Base-by-base conservation (phyloP, 2,329 filamentous ascomycete species). In the Arthrobotrys sphaeroides region DNA sequence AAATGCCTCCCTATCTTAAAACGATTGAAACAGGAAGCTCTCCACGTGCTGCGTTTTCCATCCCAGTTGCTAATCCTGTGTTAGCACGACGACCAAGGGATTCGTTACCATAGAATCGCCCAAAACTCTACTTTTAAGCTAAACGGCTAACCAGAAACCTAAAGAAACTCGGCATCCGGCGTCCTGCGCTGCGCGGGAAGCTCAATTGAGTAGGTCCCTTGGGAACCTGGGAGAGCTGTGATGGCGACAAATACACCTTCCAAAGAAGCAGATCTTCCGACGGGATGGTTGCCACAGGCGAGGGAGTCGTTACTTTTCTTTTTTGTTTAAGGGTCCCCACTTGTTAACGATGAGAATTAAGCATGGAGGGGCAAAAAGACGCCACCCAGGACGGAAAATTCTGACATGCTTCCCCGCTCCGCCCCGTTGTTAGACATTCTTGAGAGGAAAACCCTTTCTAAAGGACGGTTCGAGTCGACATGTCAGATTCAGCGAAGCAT, bases 101-200 rank as follows among this genome's bases (percentile, higher is more conserved):
- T 16, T 55, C 31, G 31, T 36, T 55, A 55, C 28, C 51, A 55
- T n/a, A n/a, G 18, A 55, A 55, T 55, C 6, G n/a, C 16, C 36
- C 13, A 13, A 40, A 16, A 2, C 36, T 2, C 2, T 22, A 1
- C 31, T 13, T n/a, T 5, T 13, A 55, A 55, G 9, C 49, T 38
- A 2, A n/a, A 38, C 6, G 28, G 6, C 28, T 36, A 55, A 55
- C 28, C 28, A 2, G 7, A 22, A 57, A 66, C 26, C 13, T 20
- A 22, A 45, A n/a, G n/a, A n/a, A 42, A 60, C 64, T 59, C 66
- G 66, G 66, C 45, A 60, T 33, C 53, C 60, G 68, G 68, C 68
- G 60, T 26, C 51, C 47, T 28, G 33, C 62, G 49, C 49, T 51
- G 59, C 47, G 42, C n/a, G n/a, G n/a, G 28, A 60, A 60, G 60